Base-by-base conservation (phyloP, 805 yeast species). In the Geotrichum ghanense region DNA sequence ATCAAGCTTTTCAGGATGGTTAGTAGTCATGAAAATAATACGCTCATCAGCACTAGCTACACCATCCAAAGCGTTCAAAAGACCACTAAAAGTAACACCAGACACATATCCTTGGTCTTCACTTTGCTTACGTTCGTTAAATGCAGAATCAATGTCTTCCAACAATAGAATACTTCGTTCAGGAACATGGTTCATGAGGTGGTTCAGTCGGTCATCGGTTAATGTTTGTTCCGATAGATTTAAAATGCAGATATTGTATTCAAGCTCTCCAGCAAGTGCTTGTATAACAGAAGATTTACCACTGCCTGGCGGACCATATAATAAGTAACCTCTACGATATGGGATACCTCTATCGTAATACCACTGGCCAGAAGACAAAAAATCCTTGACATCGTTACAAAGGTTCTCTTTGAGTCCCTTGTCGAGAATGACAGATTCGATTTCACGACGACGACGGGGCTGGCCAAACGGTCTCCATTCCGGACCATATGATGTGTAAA, bases 381-480 rank as follows among this genome's bases (percentile, higher is more conserved):
- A 92, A 60, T 87, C 96, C 45, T 70, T 64, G 2, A 92, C 88
- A 59, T 92, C 98, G 1, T 58, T 55, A 2, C 85, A 59, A 20
- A 92, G 77, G 7, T 61, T 54, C 48, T 82, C 84, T 50, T 79
- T 79, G 44, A 92, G 71, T 1, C 85, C 88, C 21, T 72, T 63
- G 62, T 88, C 97, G 45, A 92, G 68, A 22, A 92, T 79, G 14
- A 92, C 98, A 5, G 95, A 83, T 3, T 83, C 90, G 34, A 90
- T 66, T 22, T 82, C 65, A 55, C 98, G 72, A 65, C 90, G 90
- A 56, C 80, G 81, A 51, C 96, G 74, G 1, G 98, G 97, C 60
- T 81, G 89, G 2, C 98, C 98, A 69, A 92, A 92, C 3, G 95
- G 95, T 58, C 97, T 73, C 98, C 98, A 92, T 59, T 92, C 98